Evolutionary conservation across 441 rosid genomes (phyloP).

Genomic region (Arabidopsis lyrata): DNA sequence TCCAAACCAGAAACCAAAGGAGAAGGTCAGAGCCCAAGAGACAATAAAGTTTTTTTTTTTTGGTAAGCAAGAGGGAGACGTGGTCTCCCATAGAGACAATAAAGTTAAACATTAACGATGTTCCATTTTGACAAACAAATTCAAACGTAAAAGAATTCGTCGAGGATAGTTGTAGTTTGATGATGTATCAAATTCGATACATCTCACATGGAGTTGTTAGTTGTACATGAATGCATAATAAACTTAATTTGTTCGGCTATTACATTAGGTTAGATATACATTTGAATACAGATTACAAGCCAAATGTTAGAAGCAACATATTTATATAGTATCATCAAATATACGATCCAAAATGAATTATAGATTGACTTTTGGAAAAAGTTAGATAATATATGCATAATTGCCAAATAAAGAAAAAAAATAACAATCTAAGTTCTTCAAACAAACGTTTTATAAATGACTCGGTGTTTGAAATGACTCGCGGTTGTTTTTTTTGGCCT

Average conservation of each 20-base stretch:
- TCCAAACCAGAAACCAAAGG: too few species aligned
- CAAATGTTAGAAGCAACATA: not conserved
- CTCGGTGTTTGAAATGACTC: not conserved
- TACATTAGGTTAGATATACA: slow-evolving; percentile 5
- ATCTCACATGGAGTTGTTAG: not conserved
- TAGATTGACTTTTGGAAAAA: not conserved
- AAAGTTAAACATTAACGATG: not conserved
- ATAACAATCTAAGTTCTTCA: not conserved
- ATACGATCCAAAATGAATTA: not conserved
- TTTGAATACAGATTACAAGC: slow-evolving; percentile 1
- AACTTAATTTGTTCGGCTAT: not conserved
- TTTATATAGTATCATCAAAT: not conserved
- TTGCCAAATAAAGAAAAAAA: not conserved
- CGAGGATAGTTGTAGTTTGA: not conserved
- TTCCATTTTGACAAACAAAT: not conserved
- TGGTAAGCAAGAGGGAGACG: too few species aligned
- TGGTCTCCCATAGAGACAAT: too few species aligned
- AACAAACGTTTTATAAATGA: too few species aligned
- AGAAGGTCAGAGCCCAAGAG: too few species aligned
- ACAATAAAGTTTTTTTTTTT: too few species aligned
- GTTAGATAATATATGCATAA: too few species aligned
- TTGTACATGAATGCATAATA: not conserved
- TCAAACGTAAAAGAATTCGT: not conserved
- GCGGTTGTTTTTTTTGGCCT: not conserved
- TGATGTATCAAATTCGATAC: not conserved